Percentiles rank a stretch among this genome's conserved stretches.
phyloP scores from a whole-genome alignment of 495 filamentous ascomycete species.

The Annulohypoxylon nitens region DNA sequence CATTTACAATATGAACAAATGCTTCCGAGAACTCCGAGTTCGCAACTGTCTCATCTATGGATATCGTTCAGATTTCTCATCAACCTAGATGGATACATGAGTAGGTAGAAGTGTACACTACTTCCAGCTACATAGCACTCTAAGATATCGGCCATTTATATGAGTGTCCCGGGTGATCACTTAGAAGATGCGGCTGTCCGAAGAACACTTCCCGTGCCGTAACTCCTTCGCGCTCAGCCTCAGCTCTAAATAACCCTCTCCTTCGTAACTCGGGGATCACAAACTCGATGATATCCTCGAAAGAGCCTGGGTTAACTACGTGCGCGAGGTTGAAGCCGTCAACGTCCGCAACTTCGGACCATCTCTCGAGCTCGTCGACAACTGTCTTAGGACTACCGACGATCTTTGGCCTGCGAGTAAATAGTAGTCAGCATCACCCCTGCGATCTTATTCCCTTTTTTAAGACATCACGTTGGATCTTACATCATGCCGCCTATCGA shows the following conservation, averaged over 20 bases:
- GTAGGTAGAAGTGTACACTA: too few relatives aligned
- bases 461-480: slow-evolving; percentile 15
- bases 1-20: not conserved
- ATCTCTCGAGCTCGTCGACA: slow-evolving; percentile 68
- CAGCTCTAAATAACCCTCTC: slow-evolving; percentile 64
- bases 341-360: slow-evolving; percentile 66
- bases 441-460: not conserved
- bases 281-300: slow-evolving; percentile 52
- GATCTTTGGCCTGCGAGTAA: slow-evolving; percentile 54
- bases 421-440: not conserved
- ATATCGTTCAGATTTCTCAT: not conserved
- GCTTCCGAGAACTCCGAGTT: slow-evolving; percentile 3
- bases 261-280: slow-evolving; percentile 54
- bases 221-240: slow-evolving; percentile 60
- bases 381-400: slow-evolving; percentile 66
- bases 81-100: too few relatives aligned
- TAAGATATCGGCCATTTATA: slow-evolving; percentile 59
- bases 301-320: slow-evolving; percentile 51
- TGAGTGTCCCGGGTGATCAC: slow-evolving; percentile 64
- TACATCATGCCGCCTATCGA: slow-evolving; percentile 64
- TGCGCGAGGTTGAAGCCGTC: slow-evolving; percentile 55
- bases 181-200: slow-evolving; percentile 61
- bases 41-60: not conserved
- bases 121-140: not conserved
- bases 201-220: slow-evolving; percentile 65